Base-by-base conservation (phyloP, 2,329 filamentous ascomycete species). In the Aspergillus pseudoterreus region DNA sequence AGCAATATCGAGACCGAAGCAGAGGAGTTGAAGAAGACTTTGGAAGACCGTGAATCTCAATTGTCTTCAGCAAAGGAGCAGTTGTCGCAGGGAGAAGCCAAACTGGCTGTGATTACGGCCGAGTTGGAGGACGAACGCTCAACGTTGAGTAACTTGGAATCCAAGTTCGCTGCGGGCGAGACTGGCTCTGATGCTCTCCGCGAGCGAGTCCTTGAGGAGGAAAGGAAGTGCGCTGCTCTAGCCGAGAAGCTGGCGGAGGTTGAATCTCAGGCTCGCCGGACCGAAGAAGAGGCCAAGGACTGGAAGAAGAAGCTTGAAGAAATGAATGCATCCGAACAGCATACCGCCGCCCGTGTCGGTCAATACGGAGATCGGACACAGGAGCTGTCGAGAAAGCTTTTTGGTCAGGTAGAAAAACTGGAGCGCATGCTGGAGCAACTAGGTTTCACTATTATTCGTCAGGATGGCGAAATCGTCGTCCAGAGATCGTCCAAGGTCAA, bases 391-490 rank as follows among this genome's bases (percentile, higher is more conserved):
- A 87, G 91, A 63, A 84, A 86, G 50, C 78, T 96, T 4, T 95
- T 90, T 67, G 80, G 84, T 1, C 89, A 96, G 55, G 92, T 94
- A 56, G 88, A 95, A 60, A 86, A 90, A 21, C 78, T 96, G n/a
- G 82, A 83, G 53, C 84, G 87, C 47, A 82, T 99, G 44, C 78
- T 99, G 0, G 92, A 97, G 65, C 83, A 90, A 27, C 79, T 97
- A 4, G 92, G 92, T 11, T 96, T 94, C 65, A 84, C 87, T 0
- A 81, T 97, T 14, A 83, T 84, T 2, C 84, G 90, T 32, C 84
- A 90, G 56, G 84, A 87, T 38, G 82, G 83, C 19, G 78, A 78
- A 12, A 90, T 95, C 81, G 72, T 81, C 1, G 85, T 96, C 45
- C 88, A 90, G 64, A 88, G 90, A 51, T 79, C 80, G 2, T 83